Base-by-base conservation (phyloP, 495 filamentous ascomycete species). In the Apiosordaria backusii region DNA sequence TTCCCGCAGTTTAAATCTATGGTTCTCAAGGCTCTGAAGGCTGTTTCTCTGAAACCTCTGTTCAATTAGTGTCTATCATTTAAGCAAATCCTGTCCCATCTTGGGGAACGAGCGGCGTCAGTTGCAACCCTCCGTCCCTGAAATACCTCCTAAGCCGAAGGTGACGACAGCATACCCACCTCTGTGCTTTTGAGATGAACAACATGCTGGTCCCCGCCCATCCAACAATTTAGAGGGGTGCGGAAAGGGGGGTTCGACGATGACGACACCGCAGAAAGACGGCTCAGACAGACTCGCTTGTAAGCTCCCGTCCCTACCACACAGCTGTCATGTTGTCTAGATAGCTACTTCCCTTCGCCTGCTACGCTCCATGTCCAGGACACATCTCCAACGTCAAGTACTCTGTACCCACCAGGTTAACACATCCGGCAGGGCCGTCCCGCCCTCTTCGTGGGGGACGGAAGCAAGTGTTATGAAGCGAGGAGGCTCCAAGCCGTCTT, bases 401-500 rank as follows among this genome's bases (percentile, higher is more conserved):
- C n/a, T n/a, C n/a, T n/a, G 52, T 6, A n/a, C n/a, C 52, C 60
- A 67, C 35, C 65, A 50, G 65, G 29, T 67, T 52, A 60, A 53
- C 29, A 67, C 18, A 55, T 35, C 65, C 60, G 65, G 22, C 65
- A 67, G 65, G 60, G 59, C 59, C 59, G 65, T 66, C 65, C 65
- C 65, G 59, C 62, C 64, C 29, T 58, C 27, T 50, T 25, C 23
- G 26, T 29, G 26, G 59, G n/a, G 27, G 21, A 19, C 18, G 50
- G 25, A 4, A 45, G 35, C 35, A 13, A 45, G 35, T 45, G 10
- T 13, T 13, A 45, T 9, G 9, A 13, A 45, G 35, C 35, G 35
- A 15, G 35, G 35, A 18, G 6, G 9, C 35, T 45, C 16, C 35
- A 45, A 45, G 13, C 16, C 35, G n/a, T n/a, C n/a, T n/a, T n/a